A percentile compares a stretch with the other conserved stretches of the same genome.
Conservation (phyloP, 805 yeast genomes). For the Yarrowia sp. region DNA sequence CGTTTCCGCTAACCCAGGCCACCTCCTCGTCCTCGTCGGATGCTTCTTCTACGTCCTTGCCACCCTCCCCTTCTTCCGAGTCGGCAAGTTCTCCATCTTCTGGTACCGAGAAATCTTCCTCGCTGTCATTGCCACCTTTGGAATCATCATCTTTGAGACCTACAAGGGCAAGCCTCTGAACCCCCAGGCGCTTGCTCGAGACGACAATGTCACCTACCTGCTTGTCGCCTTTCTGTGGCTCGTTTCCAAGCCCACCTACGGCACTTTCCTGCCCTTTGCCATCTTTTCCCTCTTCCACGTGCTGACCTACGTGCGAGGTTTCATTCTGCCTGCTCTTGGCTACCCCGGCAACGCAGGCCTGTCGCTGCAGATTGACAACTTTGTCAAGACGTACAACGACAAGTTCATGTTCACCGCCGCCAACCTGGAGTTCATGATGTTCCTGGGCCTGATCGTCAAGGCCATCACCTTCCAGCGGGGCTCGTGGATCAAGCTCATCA, state of each 20-base stretch:
- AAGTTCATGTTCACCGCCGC: constrained; percentile 66
- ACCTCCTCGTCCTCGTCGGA: constrained; percentile 56
- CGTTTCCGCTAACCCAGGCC: constrained; percentile 53
- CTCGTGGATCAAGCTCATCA: constrained; percentile 61
- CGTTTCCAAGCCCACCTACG: constrained; percentile 63
- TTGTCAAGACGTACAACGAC: constrained; percentile 64
- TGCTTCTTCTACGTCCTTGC: constrained; percentile 53
- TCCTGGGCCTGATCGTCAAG: constrained; percentile 48
- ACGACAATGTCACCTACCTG: constrained; percentile 80
- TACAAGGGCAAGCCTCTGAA: constrained; percentile 47
- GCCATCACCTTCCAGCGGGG: constrained; percentile 66
- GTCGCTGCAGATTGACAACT: constrained; percentile 51
- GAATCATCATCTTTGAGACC: constrained; percentile 73
- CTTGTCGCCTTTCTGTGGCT: constrained; percentile 62
- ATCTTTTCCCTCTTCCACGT: constrained; percentile 84
- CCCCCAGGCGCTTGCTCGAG: constrained; percentile 53
- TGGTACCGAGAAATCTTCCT: constrained; percentile 68
- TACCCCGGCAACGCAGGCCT: constrained; percentile 47
- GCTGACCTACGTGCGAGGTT: constrained; percentile 69
- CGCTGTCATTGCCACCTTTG: constrained; percentile 75
- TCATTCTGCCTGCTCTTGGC: constrained; percentile 69
- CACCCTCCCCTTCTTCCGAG: constrained; percentile 44
- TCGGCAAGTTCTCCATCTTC: constrained; percentile 49
- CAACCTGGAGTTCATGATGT: constrained; percentile 59
- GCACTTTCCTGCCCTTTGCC: constrained; percentile 75